Evolutionary conservation across 176 grass and related monocot genomes (phyloP), one percentile per base, ranked within the genome.

Genomic region (Calamus simplicifolius): DNA sequence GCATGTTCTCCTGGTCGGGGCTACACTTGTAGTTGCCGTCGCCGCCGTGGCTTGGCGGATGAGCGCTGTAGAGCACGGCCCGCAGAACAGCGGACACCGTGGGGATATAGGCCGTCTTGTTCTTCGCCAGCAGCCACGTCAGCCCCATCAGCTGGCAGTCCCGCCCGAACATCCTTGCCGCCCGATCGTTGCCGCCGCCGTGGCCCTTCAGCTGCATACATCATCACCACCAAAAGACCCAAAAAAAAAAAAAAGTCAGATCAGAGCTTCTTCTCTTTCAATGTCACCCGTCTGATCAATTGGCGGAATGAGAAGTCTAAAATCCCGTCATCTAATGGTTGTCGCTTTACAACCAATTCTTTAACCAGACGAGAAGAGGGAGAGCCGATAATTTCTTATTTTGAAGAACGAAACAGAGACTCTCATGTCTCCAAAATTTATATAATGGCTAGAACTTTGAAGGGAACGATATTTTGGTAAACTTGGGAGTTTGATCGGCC

Each of bases 141-240:
- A 98, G 75, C 0, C 94, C 94, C 88, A 98, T 98, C 70, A 98
- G 88, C 88, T 98, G 94, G 84, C 94, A 98, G 75, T 98, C 94
- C 23, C 85, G 84, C 21, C 85, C 88, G 50, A 98, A 75, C 88
- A 98, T 93, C 79, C 72, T 72, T 59, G 63, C 59, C 15, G 75
- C 89, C 35, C 88, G 79, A 64, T 98, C 94, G 13, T 76, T 71
- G 53, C 49, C 76, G 23, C 64, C 81, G 52, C 78, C 73, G 31
- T 73, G 65, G 21, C 70, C 84, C 70, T 93, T 92, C 51, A 88
- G 52, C 94, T 98, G 72, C 54, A 56, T 3, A 13, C 8, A 12
- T 13, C n/a, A 48, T 2, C 10, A 66, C 1, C 18, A 27, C n/a
- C n/a, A 54, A 31, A 16, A 15, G n/a, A n/a, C n/a, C n/a, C n/a